Evolutionary conservation across 305 asterid species (phyloP).

Genomic region (Solanum hybrid): DNA sequence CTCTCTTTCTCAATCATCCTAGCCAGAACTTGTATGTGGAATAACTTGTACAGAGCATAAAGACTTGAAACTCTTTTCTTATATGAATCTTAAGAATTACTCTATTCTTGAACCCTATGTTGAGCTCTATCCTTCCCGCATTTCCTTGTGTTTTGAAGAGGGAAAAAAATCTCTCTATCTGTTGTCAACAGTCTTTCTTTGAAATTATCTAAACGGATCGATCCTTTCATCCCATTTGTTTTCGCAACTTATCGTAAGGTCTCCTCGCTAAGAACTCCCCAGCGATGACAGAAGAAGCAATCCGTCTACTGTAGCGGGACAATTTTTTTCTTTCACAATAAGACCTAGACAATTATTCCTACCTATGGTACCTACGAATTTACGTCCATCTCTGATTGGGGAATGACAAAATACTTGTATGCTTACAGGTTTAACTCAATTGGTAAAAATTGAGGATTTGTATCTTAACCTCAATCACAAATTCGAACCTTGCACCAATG

Average conservation of each 20-base stretch:
- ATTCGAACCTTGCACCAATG: neutral
- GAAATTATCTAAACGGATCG: no score
- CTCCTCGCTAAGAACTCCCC: neutral
- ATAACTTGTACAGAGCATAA: neutral
- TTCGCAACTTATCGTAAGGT: no score
- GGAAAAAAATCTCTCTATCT: neutral
- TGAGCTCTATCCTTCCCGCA: neutral
- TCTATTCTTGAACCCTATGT: neutral
- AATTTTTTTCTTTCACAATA: neutral
- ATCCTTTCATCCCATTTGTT: neutral
- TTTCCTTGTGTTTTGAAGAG: neutral
- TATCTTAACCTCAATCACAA: neutral
- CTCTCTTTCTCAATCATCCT: neutral
- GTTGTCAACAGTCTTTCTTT: neutral
- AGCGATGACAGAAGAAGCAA: neutral
- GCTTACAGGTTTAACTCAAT: neutral
- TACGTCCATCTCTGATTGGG: neutral
- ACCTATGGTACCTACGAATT: neutral
- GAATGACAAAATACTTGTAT: neutral
- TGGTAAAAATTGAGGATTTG: neutral
- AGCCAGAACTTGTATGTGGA: accelerated
- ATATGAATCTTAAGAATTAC: neutral
- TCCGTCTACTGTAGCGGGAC: no score
- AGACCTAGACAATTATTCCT: neutral
- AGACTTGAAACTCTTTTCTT: neutral